Evolutionary conservation across 73 alveolate species (phyloP).

Genomic region (Paramecium biaurelia): DNA sequence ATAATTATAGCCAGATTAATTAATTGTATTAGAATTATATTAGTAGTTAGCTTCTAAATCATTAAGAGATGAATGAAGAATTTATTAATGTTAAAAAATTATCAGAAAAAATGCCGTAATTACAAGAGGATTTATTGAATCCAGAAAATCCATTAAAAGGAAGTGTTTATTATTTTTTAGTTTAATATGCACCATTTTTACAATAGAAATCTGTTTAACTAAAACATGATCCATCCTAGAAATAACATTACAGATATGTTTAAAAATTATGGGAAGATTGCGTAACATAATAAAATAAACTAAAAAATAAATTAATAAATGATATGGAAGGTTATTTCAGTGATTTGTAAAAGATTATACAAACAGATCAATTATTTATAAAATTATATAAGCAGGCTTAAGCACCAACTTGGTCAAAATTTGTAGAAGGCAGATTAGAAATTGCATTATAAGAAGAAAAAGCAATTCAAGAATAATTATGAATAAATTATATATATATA

Average conservation of each 20-base stretch:
- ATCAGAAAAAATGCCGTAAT: not conserved
- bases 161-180: not conserved
- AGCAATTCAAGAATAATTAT: not conserved
- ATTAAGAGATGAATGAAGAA: not conserved
- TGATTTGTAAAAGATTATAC: not conserved
- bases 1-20: not conserved
- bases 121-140: not conserved
- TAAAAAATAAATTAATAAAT: not conserved
- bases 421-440: not conserved
- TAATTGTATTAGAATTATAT: not conserved
- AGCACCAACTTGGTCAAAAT: not conserved
- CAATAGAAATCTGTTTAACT: not conserved
- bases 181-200: not conserved
- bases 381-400: not conserved
- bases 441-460: not conserved
- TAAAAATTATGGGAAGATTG: not conserved
- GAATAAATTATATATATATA: not conserved
- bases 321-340: not conserved
- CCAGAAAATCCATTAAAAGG: slow-evolving; percentile 9
- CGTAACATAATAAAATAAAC: not conserved
- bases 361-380: not conserved
- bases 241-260: not conserved
- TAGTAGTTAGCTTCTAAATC: not conserved
- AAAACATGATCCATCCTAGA: not conserved
- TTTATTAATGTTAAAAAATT: not conserved